Percentiles rank a stretch among this genome's conserved stretches.
These are phyloP conservation scores for Crotalaria pallida DNA, from an alignment of 306 rosid genomes.

Conservation along the genomic window DNA sequence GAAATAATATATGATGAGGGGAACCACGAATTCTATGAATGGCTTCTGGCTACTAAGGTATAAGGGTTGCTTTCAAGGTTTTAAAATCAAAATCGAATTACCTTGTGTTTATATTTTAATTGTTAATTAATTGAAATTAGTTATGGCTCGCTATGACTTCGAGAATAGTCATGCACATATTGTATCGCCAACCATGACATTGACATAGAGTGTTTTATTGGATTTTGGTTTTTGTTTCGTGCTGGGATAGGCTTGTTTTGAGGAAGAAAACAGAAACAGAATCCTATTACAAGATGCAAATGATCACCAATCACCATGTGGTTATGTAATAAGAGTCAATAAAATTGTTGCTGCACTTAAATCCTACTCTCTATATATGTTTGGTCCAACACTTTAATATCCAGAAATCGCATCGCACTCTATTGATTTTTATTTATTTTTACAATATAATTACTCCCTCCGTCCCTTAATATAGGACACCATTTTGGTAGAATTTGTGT, in stretches of 20 bases:
- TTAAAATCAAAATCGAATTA: background rate
- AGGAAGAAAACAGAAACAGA: background rate
- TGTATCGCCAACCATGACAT: background rate
- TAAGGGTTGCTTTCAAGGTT: slow-evolving; percentile 12
- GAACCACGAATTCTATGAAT: slow-evolving; percentile 18
- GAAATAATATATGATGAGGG: background rate
- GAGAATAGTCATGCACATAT: background rate
- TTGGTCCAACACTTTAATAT: too few relatives aligned
- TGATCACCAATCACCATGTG: background rate
- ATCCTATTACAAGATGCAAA: background rate
- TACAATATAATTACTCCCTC: too few relatives aligned
- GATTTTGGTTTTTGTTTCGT: background rate
- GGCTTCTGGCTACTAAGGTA: background rate
- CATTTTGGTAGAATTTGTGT: too few relatives aligned
- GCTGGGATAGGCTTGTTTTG: background rate
- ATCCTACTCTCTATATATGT: too few relatives aligned
- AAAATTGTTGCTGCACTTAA: background rate
- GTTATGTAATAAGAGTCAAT: background rate
- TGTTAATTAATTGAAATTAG: background rate
- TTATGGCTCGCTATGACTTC: background rate
- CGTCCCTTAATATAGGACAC: too few relatives aligned
- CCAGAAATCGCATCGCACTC: too few relatives aligned
- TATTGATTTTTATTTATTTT: too few relatives aligned
- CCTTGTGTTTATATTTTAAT: background rate
- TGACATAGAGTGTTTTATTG: background rate